phyloP scores from a whole-genome alignment of 345 rosid genomes.

The Melaleuca alternifolia region DNA sequence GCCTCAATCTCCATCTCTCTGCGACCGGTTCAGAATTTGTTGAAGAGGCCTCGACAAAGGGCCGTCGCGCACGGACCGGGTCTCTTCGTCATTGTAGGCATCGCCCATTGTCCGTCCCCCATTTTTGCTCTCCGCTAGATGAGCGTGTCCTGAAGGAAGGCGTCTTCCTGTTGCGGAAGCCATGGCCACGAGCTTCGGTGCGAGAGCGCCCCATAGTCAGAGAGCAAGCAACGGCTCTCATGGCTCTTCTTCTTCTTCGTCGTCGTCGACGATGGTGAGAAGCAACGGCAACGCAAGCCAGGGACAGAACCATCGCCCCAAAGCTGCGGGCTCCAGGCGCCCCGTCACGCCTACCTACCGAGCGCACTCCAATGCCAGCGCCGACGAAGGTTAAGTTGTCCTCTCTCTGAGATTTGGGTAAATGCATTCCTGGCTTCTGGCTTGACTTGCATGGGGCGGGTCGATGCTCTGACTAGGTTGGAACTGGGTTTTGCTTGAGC shows the following conservation, averaged over 20 bases:
- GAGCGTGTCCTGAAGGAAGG: not conserved
- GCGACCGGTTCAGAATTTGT: not conserved
- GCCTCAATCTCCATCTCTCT: not conserved
- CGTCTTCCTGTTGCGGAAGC: not conserved
- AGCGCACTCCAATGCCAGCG: conserved; percentile 23
- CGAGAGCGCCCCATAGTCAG: not conserved
- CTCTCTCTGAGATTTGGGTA: not conserved
- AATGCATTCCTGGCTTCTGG: not conserved
- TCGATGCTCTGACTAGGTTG: not conserved
- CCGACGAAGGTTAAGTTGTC: conserved; percentile 35
- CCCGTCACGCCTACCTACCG: conserved; percentile 61
- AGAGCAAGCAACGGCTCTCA: not conserved
- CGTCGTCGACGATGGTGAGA: not conserved
- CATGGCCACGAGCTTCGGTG: not conserved
- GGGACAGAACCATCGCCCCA: not conserved
- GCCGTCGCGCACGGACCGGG: not conserved
- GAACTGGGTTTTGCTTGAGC: not conserved
- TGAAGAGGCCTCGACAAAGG: not conserved
- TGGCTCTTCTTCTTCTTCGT: not conserved
- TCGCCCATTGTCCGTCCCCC: not conserved
- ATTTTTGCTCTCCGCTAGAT: not conserved
- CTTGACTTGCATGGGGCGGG: not conserved
- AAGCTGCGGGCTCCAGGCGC: conserved; percentile 37
- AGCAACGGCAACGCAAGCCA: not conserved
- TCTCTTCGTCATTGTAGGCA: not conserved